phyloP scores from a whole-genome alignment of 2,329 filamentous ascomycete species.

The Aschersonia sp. region DNA sequence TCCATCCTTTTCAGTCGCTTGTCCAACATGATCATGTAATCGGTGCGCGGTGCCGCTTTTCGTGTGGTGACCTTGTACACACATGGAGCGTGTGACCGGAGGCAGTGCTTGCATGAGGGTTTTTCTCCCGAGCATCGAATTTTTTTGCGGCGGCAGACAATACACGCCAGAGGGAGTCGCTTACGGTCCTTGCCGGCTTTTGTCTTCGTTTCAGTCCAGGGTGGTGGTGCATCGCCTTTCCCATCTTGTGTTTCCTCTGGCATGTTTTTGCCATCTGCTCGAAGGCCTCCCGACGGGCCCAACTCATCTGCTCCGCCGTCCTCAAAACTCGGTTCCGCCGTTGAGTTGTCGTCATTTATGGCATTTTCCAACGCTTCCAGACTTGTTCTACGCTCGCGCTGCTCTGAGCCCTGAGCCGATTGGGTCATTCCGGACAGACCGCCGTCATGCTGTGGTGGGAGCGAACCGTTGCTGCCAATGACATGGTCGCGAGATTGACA shows the following conservation, averaged over 20 bases:
- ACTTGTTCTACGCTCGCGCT: constrained; percentile 12
- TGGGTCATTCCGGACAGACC: constrained; percentile 7
- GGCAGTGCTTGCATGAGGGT: constrained; percentile 91
- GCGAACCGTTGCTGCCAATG: constrained; percentile 6
- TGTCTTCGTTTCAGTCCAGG: constrained; percentile 75
- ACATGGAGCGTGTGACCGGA: constrained; percentile 83
- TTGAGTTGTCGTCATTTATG: constrained; percentile 27
- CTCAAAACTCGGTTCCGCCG: constrained; percentile 32
- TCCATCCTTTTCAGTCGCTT: constrained; percentile 95
- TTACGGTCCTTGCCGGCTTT: constrained; percentile 95
- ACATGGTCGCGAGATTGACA: constrained; percentile 13
- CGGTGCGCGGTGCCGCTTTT: constrained; percentile 85
- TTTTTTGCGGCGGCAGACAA: constrained; percentile 92
- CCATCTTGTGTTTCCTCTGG: constrained; percentile 40
- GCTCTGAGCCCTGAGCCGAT: constrained; percentile 10
- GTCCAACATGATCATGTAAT: constrained; percentile 98
- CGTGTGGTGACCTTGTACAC: constrained; percentile 95
- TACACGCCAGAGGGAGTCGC: constrained; percentile 81
- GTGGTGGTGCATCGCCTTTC: constrained; percentile 42
- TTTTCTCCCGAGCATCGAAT: constrained; percentile 97
- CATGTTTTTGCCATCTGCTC: constrained; percentile 38
- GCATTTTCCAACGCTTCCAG: constrained; percentile 30
- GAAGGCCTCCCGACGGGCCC: constrained; percentile 30
- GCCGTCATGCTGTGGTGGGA: constrained; percentile 7
- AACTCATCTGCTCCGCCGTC: constrained; percentile 45